phyloP scores from a whole-genome alignment of 805 yeast species.

The Starmerella floricola region DNA sequence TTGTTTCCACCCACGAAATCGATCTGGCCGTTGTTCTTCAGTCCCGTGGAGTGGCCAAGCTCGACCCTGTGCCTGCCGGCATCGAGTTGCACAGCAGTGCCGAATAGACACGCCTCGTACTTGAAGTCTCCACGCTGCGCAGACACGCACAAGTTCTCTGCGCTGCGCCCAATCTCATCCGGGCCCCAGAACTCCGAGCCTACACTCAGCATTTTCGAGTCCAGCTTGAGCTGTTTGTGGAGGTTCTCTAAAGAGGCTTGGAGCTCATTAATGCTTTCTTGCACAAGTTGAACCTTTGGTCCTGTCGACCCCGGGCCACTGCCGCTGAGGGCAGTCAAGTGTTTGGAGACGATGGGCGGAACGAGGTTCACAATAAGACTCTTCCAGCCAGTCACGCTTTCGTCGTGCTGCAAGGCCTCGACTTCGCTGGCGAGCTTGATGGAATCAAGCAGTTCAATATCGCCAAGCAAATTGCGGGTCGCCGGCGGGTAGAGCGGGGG shows the following conservation, averaged over 20 bases:
- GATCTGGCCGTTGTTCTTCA: conserved; percentile 26
- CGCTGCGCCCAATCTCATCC: conserved; percentile 50
- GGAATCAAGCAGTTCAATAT: conserved; percentile 4
- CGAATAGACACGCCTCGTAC: conserved; percentile 50
- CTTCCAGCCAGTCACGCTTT: background rate
- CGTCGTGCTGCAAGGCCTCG: background rate
- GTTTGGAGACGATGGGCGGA: conserved; percentile 1
- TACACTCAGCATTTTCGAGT: conserved; percentile 9
- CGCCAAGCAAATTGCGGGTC: background rate
- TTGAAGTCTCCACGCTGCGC: conserved; percentile 51
- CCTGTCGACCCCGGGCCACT: conserved; percentile 1
- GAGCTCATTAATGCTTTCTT: conserved; percentile 1
- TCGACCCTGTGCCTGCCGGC: conserved; percentile 36
- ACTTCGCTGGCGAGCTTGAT: conserved; percentile 9
- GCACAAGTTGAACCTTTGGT: conserved; percentile 1
- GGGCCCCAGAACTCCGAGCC: conserved; percentile 38
- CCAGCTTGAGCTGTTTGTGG: conserved; percentile 18
- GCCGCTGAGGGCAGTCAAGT: background rate
- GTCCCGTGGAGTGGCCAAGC: conserved; percentile 37
- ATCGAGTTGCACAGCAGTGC: conserved; percentile 41
- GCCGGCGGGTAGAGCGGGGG: conserved; percentile 4
- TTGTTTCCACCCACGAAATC: conserved; percentile 51
- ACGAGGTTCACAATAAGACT: background rate
- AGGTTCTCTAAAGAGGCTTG: conserved; percentile 5
- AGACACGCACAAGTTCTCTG: conserved; percentile 38